Conservation (phyloP, 2,329 filamentous ascomycete species). For the Fusarium buxicola region DNA sequence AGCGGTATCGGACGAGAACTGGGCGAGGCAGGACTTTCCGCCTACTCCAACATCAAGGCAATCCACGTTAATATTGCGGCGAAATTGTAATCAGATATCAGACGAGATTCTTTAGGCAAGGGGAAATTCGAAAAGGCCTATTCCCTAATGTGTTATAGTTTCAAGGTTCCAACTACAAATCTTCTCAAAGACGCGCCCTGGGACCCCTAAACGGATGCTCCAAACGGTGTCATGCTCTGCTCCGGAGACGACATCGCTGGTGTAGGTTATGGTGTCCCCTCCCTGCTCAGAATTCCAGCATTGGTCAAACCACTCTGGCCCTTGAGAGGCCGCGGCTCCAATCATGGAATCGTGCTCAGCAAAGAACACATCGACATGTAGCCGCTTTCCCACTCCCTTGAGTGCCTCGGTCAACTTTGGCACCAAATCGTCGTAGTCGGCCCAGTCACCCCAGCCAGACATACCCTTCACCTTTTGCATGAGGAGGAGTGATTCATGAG, state of each 20-base stretch:
- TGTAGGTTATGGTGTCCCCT: not conserved
- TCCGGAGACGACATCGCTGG: not conserved
- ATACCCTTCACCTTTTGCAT: slow-evolving; percentile 18
- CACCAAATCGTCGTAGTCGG: slow-evolving; percentile 19
- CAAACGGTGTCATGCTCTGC: slow-evolving; percentile 23
- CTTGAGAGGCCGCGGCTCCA: slow-evolving; percentile 4
- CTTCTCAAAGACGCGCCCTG: slow-evolving; percentile 3
- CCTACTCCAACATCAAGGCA: slow-evolving; percentile 59
- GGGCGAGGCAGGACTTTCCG: slow-evolving; percentile 58
- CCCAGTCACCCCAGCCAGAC: slow-evolving; percentile 23
- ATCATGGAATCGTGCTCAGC: slow-evolving; percentile 23
- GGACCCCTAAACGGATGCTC: slow-evolving; percentile 11
- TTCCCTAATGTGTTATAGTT: too few relatives aligned
- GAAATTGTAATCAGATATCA: slow-evolving; percentile 7
- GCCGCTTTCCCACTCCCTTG: not conserved
- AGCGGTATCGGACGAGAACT: slow-evolving; percentile 61
- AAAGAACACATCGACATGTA: slow-evolving; percentile 22
- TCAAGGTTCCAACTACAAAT: not conserved
- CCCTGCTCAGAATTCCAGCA: slow-evolving; percentile 15
- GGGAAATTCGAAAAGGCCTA: too few relatives aligned
- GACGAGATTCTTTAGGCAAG: too few relatives aligned
- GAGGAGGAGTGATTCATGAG: slow-evolving; percentile 18
- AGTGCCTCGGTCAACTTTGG: slow-evolving; percentile 1
- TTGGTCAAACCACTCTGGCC: slow-evolving; percentile 7
- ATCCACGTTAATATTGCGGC: slow-evolving; percentile 58